phyloP scores from a whole-genome alignment of 2,329 filamentous ascomycete species.

The Aspergillus sp. region DNA sequence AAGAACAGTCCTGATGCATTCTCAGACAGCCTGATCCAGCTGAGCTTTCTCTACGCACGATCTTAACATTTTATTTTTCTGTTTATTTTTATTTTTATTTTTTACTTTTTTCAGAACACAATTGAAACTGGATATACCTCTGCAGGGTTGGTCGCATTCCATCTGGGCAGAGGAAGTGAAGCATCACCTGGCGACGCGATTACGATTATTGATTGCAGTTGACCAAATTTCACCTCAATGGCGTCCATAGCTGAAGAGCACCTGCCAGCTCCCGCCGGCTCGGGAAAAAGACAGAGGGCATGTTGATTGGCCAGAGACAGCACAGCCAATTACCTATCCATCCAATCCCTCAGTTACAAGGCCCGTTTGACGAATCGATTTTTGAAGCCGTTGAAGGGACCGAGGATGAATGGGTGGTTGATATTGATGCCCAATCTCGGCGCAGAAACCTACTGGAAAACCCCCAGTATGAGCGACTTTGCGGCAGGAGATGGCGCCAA shows the following conservation, averaged over 20 bases:
- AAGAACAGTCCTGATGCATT: too few relatives aligned
- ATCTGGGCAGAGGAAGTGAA: too few relatives aligned
- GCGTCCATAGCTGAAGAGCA: constrained; percentile 2
- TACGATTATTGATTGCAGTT: not conserved
- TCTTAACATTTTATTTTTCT: too few relatives aligned
- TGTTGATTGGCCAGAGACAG: constrained; percentile 1
- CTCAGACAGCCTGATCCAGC: too few relatives aligned
- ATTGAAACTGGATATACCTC: too few relatives aligned
- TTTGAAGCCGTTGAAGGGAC: constrained; percentile 27
- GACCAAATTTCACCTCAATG: constrained; percentile 2
- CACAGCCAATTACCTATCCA: constrained; percentile 26
- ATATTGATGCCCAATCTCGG: constrained; percentile 43
- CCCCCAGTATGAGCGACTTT: constrained; percentile 63
- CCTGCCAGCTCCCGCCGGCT: constrained; percentile 3
- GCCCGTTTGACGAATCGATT: constrained; percentile 44
- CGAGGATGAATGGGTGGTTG: constrained; percentile 23
- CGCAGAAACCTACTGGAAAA: constrained; percentile 65
- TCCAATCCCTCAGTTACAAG: constrained; percentile 39
- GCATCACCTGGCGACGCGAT: too few relatives aligned
- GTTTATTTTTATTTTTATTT: too few relatives aligned
- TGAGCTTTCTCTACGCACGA: too few relatives aligned
- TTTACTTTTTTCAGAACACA: too few relatives aligned
- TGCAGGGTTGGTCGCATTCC: too few relatives aligned
- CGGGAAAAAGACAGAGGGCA: constrained; percentile 1
- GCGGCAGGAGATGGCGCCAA: constrained; percentile 71